A percentile compares a stretch with the other conserved stretches of the same genome.
Evolutionary conservation across 768 basidiomycete genomes (phyloP).

Genomic region (Pleurotus eryngii): DNA sequence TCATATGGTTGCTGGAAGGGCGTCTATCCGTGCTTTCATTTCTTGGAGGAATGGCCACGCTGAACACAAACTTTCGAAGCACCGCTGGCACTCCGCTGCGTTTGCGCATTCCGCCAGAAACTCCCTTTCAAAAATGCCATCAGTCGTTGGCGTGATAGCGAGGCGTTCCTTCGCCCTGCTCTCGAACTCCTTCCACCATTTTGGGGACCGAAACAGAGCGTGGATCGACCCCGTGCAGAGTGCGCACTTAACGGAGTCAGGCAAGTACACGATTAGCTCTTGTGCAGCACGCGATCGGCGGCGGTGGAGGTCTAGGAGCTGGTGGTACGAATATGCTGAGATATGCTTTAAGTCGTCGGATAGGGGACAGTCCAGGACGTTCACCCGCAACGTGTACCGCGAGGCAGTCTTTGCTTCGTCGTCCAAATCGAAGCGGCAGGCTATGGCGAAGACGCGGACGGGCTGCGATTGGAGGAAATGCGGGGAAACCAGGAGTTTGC

Average conservation of each 20-base stretch:
- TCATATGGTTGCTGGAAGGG: constrained; percentile 7
- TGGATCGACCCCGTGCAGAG: constrained; percentile 35
- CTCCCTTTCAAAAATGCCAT: constrained; percentile 31
- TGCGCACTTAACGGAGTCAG: constrained; percentile 36
- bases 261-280: constrained; percentile 28
- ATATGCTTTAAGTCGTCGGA: constrained; percentile 49
- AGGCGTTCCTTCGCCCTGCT: constrained; percentile 43
- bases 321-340: constrained; percentile 46
- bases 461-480: constrained; percentile 24
- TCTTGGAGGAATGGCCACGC: constrained; percentile 20
- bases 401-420: constrained; percentile 29
- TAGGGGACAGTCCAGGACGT: constrained; percentile 37
- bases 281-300: constrained; percentile 37
- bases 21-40: constrained; percentile 43
- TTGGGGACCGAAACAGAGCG: constrained; percentile 28
- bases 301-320: constrained; percentile 44
- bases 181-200: constrained; percentile 49
- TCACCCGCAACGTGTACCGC: constrained; percentile 21
- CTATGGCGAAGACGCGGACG: constrained; percentile 29
- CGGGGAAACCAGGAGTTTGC: constrained; percentile 21
- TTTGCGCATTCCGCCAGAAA: constrained; percentile 39
- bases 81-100: constrained; percentile 39
- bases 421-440: constrained; percentile 25
- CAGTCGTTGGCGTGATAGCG: constrained; percentile 37
- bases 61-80: constrained; percentile 41